phyloP scores from a whole-genome alignment of 257 asterid genomes.

The Scutellaria baicalensis region DNA sequence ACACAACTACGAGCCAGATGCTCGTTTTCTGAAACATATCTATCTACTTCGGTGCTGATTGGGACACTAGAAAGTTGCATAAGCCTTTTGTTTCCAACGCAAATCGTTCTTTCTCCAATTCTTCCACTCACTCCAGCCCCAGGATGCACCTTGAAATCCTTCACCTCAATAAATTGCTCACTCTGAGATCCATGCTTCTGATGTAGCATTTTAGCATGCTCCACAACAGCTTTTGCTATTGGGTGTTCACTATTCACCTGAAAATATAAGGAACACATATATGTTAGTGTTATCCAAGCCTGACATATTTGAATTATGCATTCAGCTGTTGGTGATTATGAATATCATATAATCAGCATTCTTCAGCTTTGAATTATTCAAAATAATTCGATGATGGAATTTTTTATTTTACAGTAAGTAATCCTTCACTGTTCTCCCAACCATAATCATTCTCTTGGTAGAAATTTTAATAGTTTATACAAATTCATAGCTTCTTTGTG shows the following conservation, averaged over 20 bases:
- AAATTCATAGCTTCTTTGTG: neutral
- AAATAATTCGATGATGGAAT: neutral
- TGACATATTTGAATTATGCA: neutral
- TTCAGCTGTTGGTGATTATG: neutral
- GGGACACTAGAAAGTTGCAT: constrained; percentile 54
- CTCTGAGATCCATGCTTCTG: constrained; percentile 33
- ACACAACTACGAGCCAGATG: constrained; percentile 86
- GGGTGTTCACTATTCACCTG: constrained; percentile 98
- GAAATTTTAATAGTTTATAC: neutral
- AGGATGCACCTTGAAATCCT: constrained; percentile 79
- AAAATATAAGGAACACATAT: neutral
- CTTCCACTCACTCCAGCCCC: constrained; percentile 90
- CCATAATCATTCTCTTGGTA: neutral
- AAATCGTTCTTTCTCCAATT: constrained; percentile 55
- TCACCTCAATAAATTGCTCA: constrained; percentile 52
- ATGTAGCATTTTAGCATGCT: constrained; percentile 59
- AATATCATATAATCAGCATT: neutral
- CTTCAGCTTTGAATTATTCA: neutral
- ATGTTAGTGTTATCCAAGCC: constrained; percentile 3
- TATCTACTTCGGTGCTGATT: constrained; percentile 51
- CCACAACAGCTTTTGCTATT: constrained; percentile 85
- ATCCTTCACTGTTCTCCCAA: neutral
- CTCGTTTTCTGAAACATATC: constrained; percentile 64
- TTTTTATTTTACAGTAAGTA: neutral
- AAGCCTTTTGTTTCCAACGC: constrained; percentile 85